Evolutionary conservation across 2,329 filamentous ascomycete species (phyloP).

Genomic region (Verticillium albo-atrum): DNA sequence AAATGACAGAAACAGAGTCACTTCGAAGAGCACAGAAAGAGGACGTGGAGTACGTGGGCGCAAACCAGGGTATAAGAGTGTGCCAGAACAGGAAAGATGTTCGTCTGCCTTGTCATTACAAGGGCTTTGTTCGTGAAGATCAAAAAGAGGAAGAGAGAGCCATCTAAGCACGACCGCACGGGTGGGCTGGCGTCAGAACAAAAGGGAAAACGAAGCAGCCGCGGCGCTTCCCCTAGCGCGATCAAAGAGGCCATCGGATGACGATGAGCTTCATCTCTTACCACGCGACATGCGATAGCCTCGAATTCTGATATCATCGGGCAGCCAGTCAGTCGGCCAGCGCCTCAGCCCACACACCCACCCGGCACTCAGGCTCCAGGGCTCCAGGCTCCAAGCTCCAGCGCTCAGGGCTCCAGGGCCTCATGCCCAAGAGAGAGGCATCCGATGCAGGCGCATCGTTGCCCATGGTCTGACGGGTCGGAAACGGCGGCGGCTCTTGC

Average conservation of each 20-base stretch:
- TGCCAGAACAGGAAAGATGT: not conserved
- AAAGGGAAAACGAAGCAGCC: not conserved
- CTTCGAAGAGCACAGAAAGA: not conserved
- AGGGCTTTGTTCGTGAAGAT: not conserved
- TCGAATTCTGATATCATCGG: constrained; percentile 2
- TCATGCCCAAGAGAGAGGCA: not conserved
- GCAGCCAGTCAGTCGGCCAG: not conserved
- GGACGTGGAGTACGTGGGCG: not conserved
- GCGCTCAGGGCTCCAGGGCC: no score
- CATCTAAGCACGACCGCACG: not conserved
- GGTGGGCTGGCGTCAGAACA: not conserved
- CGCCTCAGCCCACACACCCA: not conserved
- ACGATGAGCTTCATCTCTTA: not conserved
- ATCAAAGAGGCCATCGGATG: not conserved
- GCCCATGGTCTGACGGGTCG: not conserved
- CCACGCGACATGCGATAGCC: not conserved
- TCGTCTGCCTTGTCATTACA: not conserved
- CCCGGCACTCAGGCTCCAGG: not conserved
- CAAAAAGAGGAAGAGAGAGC: not conserved
- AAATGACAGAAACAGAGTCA: not conserved
- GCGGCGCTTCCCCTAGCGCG: not conserved
- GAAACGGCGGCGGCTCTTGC: not conserved
- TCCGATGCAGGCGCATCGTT: not conserved
- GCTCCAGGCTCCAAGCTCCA: not conserved
- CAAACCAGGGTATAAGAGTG: not conserved